Conservation (phyloP, 2,329 filamentous ascomycete genomes). For the Paraphoma chrysanthemicola region DNA sequence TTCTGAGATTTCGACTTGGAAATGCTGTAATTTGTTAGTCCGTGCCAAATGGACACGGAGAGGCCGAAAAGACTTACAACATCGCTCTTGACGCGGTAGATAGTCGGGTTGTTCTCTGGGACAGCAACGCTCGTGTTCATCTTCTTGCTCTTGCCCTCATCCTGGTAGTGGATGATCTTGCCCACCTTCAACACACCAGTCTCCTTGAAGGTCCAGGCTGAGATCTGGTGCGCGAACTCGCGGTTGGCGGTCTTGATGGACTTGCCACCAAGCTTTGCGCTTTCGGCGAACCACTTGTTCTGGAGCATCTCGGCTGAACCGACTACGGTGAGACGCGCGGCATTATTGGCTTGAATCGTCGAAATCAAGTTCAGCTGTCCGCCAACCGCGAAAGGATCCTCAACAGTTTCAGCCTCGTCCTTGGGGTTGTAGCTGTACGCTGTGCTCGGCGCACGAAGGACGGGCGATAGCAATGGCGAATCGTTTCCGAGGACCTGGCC, state of each 20-base stretch:
- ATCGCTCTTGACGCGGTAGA: conserved; percentile 96
- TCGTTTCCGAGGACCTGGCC: conserved; percentile 81
- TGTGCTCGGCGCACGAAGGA: conserved; percentile 81
- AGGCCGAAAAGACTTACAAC: too few species aligned
- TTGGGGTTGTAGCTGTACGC: conserved; percentile 95
- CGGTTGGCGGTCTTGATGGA: conserved; percentile 75
- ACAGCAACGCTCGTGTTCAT: conserved; percentile 47
- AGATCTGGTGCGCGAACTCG: conserved; percentile 82
- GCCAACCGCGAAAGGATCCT: conserved; percentile 86
- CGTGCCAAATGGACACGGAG: too few species aligned
- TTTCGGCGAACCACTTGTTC: conserved; percentile 86
- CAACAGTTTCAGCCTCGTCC: conserved; percentile 74
- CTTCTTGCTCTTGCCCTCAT: conserved; percentile 60
- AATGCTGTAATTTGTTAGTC: too few species aligned
- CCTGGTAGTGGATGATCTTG: conserved; percentile 76
- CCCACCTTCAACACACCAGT: conserved; percentile 86
- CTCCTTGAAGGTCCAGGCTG: conserved; percentile 98
- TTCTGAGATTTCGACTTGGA: conserved; percentile 88
- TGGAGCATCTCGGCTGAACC: conserved; percentile 87
- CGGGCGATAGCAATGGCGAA: conserved; percentile 77
- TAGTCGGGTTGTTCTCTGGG: conserved; percentile 73
- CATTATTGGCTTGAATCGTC: conserved; percentile 89
- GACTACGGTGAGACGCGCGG: conserved; percentile 83
- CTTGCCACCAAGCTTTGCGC: conserved; percentile 66
- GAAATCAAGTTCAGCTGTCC: conserved; percentile 85